A percentile compares a stretch with the other conserved stretches of the same genome.
These are phyloP conservation scores for Piloderma croceum DNA, from an alignment of 768 basidiomycete species.

Conservation along the genomic window DNA sequence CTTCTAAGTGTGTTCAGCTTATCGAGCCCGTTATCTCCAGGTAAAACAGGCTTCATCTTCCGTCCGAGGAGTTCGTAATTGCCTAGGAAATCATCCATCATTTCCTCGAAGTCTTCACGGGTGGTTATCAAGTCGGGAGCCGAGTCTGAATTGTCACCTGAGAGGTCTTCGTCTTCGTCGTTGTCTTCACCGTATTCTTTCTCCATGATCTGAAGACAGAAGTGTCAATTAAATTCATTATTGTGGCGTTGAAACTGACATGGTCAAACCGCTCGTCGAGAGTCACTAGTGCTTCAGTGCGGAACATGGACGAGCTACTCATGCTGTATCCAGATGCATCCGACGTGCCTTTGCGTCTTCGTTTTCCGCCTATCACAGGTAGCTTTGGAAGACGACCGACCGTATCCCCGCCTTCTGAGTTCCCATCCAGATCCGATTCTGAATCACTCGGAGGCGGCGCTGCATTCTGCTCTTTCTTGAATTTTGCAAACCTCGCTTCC, in stretches of 20 bases:
- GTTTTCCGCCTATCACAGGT: slow-evolving; percentile 74
- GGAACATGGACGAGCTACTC: slow-evolving; percentile 94
- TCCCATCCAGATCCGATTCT: slow-evolving; percentile 39
- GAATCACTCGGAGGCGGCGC: slow-evolving; percentile 15
- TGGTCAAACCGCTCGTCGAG: slow-evolving; percentile 94
- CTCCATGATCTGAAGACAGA: slow-evolving; percentile 53
- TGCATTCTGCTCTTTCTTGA: slow-evolving; percentile 51
- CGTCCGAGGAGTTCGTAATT: slow-evolving; percentile 89
- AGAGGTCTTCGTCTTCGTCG: slow-evolving; percentile 35
- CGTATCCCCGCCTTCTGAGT: slow-evolving; percentile 76
- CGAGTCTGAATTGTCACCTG: slow-evolving; percentile 45
- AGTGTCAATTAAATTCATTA: neutral
- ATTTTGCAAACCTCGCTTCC: slow-evolving; percentile 77
- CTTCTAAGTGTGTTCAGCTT: slow-evolving; percentile 78
- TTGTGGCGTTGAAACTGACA: slow-evolving; percentile 41
- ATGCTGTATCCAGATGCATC: slow-evolving; percentile 94
- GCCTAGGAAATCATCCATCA: slow-evolving; percentile 91
- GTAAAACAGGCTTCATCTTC: slow-evolving; percentile 72
- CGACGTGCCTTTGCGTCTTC: slow-evolving; percentile 64
- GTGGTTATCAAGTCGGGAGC: slow-evolving; percentile 73
- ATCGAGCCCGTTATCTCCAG: slow-evolving; percentile 65
- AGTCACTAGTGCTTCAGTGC: slow-evolving; percentile 82
- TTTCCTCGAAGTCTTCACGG: slow-evolving; percentile 81
- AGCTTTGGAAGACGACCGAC: slow-evolving; percentile 67
- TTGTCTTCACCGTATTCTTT: slow-evolving; percentile 68